Base-by-base conservation (phyloP, 2,329 filamentous ascomycete genomes). In the Chaetomium sp. region DNA sequence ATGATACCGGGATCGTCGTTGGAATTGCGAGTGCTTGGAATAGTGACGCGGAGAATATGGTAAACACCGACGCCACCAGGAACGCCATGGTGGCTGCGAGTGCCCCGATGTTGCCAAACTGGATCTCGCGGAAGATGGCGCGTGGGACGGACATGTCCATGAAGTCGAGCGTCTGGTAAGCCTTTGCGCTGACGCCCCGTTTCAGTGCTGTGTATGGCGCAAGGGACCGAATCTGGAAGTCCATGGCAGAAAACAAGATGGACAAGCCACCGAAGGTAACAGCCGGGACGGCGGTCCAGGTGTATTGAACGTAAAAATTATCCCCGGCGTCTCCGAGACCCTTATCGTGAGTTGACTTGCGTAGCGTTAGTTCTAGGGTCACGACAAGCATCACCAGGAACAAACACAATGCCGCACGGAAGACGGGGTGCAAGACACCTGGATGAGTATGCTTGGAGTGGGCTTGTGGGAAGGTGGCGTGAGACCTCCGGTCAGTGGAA, bases 141-240 rank as follows among this genome's bases (percentile, higher is more conserved):
- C 58, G 47, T 9, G 58, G 58, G n/a, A 60, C 23, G 3, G 49
- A 60, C 33, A 54, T 60, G 49, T 60, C 58, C 58, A 60, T 60
- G 33, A 60, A 54, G 33, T 60, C 58, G 12, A 60, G 47, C 9
- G 49, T 45, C 6, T 31, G 4, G 10, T 54, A 60, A 10, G 33
- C 9, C 33, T 45, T 53, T 12, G 58, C 31, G 23, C 4, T 35
- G 3, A 60, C 49, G 16, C n/a, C 21, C 3, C 42, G 12, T n/a
- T 29, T 60, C 3, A 60, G 57, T 1, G 45, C 57, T 0, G 23
- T n/a, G 29, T 53, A 60, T 9, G 57, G 47, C 16, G 57, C 57
- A 4, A 60, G 45, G 31, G 45, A 60, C 21, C 57, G 21, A 33
- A 60, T 21, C 31, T 60, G 57, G 7, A 60, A 60, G 47, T 60